Conservation (phyloP, 441 rosid genomes). For the Erodium texanum region DNA sequence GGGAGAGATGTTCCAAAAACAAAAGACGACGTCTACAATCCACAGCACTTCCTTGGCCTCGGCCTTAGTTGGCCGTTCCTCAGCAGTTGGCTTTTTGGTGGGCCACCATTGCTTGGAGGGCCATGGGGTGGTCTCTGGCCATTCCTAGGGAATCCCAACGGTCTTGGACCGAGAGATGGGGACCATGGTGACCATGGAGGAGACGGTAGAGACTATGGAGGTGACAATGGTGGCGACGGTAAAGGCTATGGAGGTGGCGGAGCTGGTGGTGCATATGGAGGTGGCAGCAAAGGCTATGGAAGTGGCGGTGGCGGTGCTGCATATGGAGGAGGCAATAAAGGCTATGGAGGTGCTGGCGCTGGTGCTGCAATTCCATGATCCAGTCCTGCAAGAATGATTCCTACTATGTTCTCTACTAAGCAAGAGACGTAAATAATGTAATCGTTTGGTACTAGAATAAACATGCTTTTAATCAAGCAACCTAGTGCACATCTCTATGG, state of each 20-base stretch:
- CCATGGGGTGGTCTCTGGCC: not conserved
- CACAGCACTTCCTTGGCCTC: not conserved
- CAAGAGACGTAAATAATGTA: not conserved
- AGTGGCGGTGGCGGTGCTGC: not conserved
- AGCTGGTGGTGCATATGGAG: not conserved
- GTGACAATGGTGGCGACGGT: not conserved
- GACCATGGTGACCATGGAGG: not conserved
- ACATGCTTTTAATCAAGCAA: not conserved
- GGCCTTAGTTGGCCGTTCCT: not conserved
- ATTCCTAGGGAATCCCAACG: not conserved
- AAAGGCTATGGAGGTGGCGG: not conserved
- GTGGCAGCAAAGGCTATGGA: not conserved
- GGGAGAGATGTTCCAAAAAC: not conserved
- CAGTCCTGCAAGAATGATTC: not conserved
- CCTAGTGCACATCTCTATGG: not conserved
- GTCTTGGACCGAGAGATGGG: not conserved
- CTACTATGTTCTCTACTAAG: not conserved
- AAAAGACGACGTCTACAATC: not conserved
- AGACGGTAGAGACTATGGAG: not conserved
- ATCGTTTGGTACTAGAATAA: not conserved
- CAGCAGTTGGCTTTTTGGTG: not conserved
- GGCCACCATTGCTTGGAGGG: not conserved
- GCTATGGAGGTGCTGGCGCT: not conserved
- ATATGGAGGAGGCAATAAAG: not conserved
- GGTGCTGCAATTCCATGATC: slow-evolving; percentile 1